Percentiles rank a stretch among this genome's conserved stretches.
phyloP scores from a whole-genome alignment of 306 rosid genomes.

The Corylus heterophylla region DNA sequence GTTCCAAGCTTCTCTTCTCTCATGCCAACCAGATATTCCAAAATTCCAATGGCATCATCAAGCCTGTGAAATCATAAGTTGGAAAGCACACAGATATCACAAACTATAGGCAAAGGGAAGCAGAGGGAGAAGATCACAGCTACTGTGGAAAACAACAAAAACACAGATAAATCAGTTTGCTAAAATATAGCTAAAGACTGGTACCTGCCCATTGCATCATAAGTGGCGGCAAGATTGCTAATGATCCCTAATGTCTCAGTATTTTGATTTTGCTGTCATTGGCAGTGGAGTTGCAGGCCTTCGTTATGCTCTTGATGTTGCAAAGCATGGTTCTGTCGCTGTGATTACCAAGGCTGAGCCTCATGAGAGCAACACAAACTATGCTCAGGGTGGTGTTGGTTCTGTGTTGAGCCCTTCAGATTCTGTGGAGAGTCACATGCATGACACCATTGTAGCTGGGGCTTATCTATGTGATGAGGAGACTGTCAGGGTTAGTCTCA shows the following conservation, averaged over 20 bases:
- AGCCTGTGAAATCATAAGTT: slow-evolving; percentile 41
- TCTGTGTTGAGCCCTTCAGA: slow-evolving; percentile 88
- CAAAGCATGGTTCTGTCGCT: slow-evolving; percentile 88
- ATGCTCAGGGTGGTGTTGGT: slow-evolving; percentile 99
- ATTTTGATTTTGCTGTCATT: slow-evolving; percentile 77
- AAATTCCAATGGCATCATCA: slow-evolving; percentile 77
- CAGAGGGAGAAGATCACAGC: neutral
- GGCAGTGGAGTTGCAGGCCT: slow-evolving; percentile 98
- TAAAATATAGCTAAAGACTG: slow-evolving; percentile 3
- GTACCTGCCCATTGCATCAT: slow-evolving; percentile 97
- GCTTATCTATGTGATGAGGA: slow-evolving; percentile 95
- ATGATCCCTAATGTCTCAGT: slow-evolving; percentile 76
- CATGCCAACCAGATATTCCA: slow-evolving; percentile 77
- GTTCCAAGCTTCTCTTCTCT: slow-evolving; percentile 92
- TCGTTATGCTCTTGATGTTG: slow-evolving; percentile 89
- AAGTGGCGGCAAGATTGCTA: slow-evolving; percentile 84
- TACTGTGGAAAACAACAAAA: neutral
- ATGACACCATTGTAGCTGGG: slow-evolving; percentile 93
- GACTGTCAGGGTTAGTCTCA: slow-evolving; percentile 74
- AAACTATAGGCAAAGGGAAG: slow-evolving; percentile 12
- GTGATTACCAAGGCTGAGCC: slow-evolving; percentile 95
- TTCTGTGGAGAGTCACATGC: slow-evolving; percentile 94
- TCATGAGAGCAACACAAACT: slow-evolving; percentile 96
- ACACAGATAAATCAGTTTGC: neutral
- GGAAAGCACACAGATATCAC: slow-evolving; percentile 16